Base-by-base conservation (phyloP, 371 early-diverging fungal species). In the Catenaria anguillulae region DNA sequence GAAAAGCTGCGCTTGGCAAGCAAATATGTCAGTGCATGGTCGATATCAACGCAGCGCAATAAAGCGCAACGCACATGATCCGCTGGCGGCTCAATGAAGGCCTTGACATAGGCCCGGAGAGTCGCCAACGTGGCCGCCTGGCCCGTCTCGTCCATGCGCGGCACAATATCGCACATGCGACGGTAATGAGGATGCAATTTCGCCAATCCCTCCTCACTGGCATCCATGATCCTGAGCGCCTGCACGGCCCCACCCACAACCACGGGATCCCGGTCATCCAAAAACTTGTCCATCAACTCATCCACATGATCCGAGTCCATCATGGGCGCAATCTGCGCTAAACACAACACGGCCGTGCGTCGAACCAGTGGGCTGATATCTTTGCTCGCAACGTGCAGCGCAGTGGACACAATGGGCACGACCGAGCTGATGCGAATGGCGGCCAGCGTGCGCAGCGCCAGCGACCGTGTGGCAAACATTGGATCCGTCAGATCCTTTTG, bases 391-490 rank as follows among this genome's bases (percentile, higher is more conserved):
- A 88, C 90, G 61, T 86, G 87, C 65, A 97, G 83, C 4, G 91
- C 92, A 61, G 93, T 70, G 71, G 91, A 73, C 5, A 93, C 90
- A 69, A 90, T 84, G 37, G 93, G 87, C 46, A 86, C 85, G 65
- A 93, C 93, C 24, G 90, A 83, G 17, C 84, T 89, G 1, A 94
- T 90, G 43, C 90, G 82, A 66, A 94, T 95, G 64, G 92, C 88
- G 34, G 91, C 89, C 87, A 97, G 85, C 26, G 93, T 94, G 35
- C 93, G 83, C 61, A 97, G 70, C 0, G 96, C 93, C 89, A 94
- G 89, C 34, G 91, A 93, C 23, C 97, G 75, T 61, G 95, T 93
- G 37, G 89, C 78, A 40, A 87, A 91, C 73, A 90, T 92, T 64
- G 80, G 80, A 67, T 97, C 97, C n/a, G 86, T 78, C 46, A 96